These are phyloP conservation scores for Sphaerosporella brunnea DNA, from an alignment of 495 filamentous ascomycete species.

Conservation along the genomic window DNA sequence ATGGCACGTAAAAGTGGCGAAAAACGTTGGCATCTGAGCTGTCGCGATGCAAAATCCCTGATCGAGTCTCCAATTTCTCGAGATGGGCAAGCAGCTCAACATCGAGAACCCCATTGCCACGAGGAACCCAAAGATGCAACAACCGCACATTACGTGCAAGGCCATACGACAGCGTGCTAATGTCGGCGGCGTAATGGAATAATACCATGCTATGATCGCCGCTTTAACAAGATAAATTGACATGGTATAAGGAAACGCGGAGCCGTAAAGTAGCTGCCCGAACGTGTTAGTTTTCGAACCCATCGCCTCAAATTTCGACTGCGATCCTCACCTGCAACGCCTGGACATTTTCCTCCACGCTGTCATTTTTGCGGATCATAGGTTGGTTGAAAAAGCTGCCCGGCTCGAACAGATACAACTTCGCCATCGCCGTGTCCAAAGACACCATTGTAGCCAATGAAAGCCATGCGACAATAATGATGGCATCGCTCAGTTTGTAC, in stretches of 20 bases:
- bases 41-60: background rate
- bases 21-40: background rate
- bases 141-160: background rate
- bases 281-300: background rate
- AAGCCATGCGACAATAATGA: background rate
- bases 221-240: constrained; percentile 2
- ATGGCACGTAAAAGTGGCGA: background rate
- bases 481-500: constrained; percentile 3
- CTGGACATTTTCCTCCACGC: background rate
- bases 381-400: background rate
- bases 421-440: background rate
- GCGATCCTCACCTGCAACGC: constrained; percentile 1
- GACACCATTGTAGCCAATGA: background rate
- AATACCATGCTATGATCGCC: constrained; percentile 1
- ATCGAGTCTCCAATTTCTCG: constrained; percentile 1
- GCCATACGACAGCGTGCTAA: background rate
- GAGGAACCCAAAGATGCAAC: background rate
- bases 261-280: constrained; percentile 1
- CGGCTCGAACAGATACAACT: background rate
- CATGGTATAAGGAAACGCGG: constrained; percentile 2
- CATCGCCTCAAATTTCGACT: background rate
- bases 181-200: background rate
- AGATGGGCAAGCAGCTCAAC: background rate
- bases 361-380: background rate
- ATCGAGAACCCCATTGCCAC: background rate